Conservation (phyloP, 78 protist genomes). For the Ministeria vibrans region DNA sequence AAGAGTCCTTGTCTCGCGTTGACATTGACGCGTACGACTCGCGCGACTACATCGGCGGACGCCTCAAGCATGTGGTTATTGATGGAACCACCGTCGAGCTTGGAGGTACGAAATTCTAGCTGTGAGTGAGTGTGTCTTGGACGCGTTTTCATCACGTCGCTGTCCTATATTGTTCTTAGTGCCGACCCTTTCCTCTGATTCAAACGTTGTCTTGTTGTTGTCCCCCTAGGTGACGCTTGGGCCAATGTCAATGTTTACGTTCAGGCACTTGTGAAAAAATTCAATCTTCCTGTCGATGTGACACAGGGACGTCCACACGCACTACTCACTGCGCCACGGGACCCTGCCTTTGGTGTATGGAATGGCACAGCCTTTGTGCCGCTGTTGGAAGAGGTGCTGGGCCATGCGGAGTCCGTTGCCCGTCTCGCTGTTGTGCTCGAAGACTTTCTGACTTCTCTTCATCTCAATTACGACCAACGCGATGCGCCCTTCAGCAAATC, state of each 20-base stretch:
- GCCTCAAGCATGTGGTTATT: background rate
- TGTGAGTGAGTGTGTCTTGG: no score
- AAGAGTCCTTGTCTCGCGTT: background rate
- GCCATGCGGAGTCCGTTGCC: background rate
- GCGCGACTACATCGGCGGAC: slow-evolving; percentile 5
- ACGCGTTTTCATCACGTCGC: no score
- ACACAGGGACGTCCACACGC: no score
- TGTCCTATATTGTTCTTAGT: no score
- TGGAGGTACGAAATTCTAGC: no score
- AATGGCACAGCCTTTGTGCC: background rate
- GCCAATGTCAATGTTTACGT: no score
- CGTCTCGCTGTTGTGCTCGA: background rate
- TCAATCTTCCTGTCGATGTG: no score
- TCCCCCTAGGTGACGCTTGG: no score
- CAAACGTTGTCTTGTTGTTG: no score
- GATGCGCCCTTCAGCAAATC: background rate
- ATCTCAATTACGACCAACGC: background rate
- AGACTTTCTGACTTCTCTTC: background rate
- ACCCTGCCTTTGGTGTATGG: background rate
- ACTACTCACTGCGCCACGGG: no score
- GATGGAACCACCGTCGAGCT: background rate
- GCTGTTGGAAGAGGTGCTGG: background rate
- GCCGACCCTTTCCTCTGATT: no score
- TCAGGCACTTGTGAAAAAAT: no score
- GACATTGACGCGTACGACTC: background rate